Percentiles rank a stretch among this genome's conserved stretches.
Conservation (phyloP, 2,329 filamentous ascomycete genomes). For the Trichophyton benhamiae region DNA sequence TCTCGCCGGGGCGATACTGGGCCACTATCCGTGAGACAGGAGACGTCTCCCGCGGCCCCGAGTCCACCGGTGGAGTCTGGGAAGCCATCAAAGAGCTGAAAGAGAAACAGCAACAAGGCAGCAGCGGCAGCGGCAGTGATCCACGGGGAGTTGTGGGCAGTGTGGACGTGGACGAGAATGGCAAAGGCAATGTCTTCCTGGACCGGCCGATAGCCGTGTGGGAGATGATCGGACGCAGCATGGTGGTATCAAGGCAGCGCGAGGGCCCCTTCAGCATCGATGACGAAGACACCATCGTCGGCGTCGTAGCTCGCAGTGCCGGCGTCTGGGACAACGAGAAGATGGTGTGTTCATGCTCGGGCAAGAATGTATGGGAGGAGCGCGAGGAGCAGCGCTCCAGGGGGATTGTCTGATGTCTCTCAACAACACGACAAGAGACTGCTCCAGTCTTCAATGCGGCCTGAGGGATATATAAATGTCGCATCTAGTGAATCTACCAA, state of each 20-base stretch:
- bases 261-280: constrained; percentile 53
- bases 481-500: too few relatives aligned
- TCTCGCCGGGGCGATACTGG: constrained; percentile 67
- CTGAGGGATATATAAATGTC: not conserved
- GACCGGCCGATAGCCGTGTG: constrained; percentile 77
- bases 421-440: too few relatives aligned
- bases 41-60: constrained; percentile 72
- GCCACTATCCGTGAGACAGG: constrained; percentile 78
- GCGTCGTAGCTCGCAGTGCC: constrained; percentile 86
- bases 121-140: constrained; percentile 17
- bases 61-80: constrained; percentile 76
- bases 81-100: constrained; percentile 36
- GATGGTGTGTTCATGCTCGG: constrained; percentile 93
- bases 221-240: constrained; percentile 89
- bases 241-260: constrained; percentile 65
- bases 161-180: constrained; percentile 61
- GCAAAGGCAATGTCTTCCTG: constrained; percentile 66
- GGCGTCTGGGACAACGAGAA: constrained; percentile 99
- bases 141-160: constrained; percentile 56
- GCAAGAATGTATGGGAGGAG: constrained; percentile 98
- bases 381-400: constrained; percentile 75
- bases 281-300: constrained; percentile 74
- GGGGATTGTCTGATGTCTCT: constrained; percentile 62
- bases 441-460: not conserved
- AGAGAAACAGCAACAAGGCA: constrained; percentile 27